Percentiles rank a stretch among this genome's conserved stretches.
Conservation (phyloP, 2,329 filamentous ascomycete genomes). For the Verticillium tricorpus region DNA sequence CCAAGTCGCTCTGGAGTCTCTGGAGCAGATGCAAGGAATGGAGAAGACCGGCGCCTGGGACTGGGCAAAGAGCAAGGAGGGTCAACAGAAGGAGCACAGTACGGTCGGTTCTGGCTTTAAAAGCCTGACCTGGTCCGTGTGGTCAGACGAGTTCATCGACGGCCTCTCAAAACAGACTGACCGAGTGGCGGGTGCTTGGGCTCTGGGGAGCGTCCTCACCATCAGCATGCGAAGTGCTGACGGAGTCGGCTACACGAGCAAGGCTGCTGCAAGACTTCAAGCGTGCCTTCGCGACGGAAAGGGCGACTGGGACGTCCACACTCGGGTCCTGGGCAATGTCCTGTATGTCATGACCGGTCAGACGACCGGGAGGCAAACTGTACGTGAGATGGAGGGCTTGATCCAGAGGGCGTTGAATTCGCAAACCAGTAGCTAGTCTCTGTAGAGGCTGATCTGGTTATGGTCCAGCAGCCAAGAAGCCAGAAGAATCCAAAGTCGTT, state of each 20-base stretch:
- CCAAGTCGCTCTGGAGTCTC: conserved; percentile 66
- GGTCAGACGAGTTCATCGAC: conserved; percentile 57
- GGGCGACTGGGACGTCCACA: conserved; percentile 45
- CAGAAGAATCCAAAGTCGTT: too few relatives aligned
- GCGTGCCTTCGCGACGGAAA: conserved; percentile 23
- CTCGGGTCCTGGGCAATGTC: conserved; percentile 52
- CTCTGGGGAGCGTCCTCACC: conserved; percentile 70
- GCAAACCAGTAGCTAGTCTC: not conserved
- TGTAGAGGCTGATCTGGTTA: not conserved
- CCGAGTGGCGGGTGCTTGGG: conserved; percentile 62
- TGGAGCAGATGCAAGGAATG: conserved; percentile 56
- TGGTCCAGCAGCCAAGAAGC: too few relatives aligned
- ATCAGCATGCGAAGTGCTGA: conserved; percentile 46
- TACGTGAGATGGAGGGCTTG: conserved; percentile 30
- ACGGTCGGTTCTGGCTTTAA: not conserved
- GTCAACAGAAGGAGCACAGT: not conserved
- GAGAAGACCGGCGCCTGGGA: conserved; percentile 54
- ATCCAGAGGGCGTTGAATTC: conserved; percentile 15
- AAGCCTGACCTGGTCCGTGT: conserved; percentile 59
- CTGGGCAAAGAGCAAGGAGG: conserved; percentile 37
- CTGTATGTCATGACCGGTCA: conserved; percentile 55
- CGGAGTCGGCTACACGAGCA: conserved; percentile 42
- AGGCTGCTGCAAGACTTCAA: conserved; percentile 39
- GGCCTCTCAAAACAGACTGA: conserved; percentile 49
- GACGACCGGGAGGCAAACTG: conserved; percentile 26